Evolutionary conservation across 495 filamentous ascomycete genomes (phyloP), one percentile per base, ranked within the genome.

Genomic region (Opeltia flavorubescens): DNA sequence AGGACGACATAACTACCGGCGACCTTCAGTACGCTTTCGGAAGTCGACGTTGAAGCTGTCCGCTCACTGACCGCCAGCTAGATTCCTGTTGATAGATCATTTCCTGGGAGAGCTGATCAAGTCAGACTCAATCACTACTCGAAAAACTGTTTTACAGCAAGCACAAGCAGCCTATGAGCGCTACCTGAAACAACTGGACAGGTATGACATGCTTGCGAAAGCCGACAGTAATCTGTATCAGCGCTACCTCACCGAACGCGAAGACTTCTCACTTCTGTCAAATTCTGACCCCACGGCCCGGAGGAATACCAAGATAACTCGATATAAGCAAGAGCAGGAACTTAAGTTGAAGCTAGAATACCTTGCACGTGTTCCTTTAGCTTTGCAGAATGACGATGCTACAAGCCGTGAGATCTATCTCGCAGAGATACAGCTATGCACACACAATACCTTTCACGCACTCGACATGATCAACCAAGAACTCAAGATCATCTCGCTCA

Each of bases 1-100:
- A 94, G 27, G 93, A 96, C 46, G 91, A 98, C 68, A 66, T 96
- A 25, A 70, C 83, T 9, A 89, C 88, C 9, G 72, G 70, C n/a
- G 79, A 91, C 62, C 62, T 98, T 35, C 83, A 81, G 74, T 94
- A 74, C 56, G 50, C 58, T 47, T 51, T 59, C 55, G 55, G 47
- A 62, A 45, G 56, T 56, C 30, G 58, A 63, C 50, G 52, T 67
- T 36, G 5, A 43, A 24, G 44, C 21, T 8, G 38, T 9, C 38
- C 8, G 18, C 36, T 36, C 18, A 44, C 50, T 51, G 38, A 50
- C 33, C 5, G 12, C 36, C 18, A 50, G 43, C 41, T 56, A 84
- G 80, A 57, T 89, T 81, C 56, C 67, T 89, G 50, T 66, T 76
- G 2, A 70, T 84, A 44, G 70, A 80, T 63, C 84, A 77, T 56